phyloP scores from a whole-genome alignment of 139 green algal species.

The Eudorina sp. region DNA sequence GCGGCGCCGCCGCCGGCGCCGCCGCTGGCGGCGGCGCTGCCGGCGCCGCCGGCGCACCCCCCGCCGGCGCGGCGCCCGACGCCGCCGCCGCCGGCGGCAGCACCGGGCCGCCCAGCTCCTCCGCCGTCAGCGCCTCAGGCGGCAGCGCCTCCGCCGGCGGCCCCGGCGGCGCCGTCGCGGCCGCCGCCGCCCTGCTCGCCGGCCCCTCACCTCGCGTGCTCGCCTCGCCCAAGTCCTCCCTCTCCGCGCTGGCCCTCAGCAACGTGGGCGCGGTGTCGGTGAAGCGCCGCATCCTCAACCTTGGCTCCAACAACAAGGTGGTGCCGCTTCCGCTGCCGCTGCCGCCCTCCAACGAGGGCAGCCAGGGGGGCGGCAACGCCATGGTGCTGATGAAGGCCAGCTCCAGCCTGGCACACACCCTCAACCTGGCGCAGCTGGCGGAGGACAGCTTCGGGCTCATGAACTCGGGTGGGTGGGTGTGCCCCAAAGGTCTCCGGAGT shows the following conservation, averaged over 20 bases:
- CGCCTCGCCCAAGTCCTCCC: background rate
- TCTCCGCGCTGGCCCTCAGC: background rate
- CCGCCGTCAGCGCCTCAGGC: background rate
- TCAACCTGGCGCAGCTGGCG: constrained; percentile 23
- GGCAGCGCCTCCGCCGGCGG: background rate
- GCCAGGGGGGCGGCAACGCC: background rate
- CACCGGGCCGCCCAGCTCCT: background rate
- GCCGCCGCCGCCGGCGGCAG: background rate
- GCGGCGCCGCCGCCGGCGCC: too few relatives aligned
- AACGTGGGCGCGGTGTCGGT: background rate
- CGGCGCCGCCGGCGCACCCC: background rate
- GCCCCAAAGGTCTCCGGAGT: too few relatives aligned
- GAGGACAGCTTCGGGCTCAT: constrained; percentile 18
- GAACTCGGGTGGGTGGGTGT: background rate
- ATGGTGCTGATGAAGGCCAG: background rate
- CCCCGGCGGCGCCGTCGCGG: background rate
- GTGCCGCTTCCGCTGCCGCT: background rate
- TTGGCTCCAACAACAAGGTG: constrained; percentile 8
- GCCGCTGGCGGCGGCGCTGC: too few relatives aligned
- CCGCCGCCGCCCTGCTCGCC: background rate
- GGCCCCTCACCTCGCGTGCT: background rate
- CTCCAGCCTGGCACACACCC: constrained; percentile 3
- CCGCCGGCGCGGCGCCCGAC: too few relatives aligned
- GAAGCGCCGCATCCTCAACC: background rate
- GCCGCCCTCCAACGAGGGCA: too few relatives aligned